Evolutionary conservation across 2,329 filamentous ascomycete genomes (phyloP).

Genomic region (Venturia nashicola): DNA sequence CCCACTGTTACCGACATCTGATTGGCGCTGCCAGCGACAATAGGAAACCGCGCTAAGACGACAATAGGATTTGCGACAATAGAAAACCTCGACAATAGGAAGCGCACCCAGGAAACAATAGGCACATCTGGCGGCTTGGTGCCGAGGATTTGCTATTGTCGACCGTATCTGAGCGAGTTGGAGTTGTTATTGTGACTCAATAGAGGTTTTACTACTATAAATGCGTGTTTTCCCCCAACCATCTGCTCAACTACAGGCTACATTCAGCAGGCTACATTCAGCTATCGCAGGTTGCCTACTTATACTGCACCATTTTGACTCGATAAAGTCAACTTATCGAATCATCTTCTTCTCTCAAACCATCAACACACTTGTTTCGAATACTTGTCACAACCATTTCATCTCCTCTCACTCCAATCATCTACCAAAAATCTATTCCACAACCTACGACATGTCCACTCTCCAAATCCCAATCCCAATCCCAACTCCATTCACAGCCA

Average conservation of each 20-base stretch:
- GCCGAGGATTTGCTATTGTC: not conserved
- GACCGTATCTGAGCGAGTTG: not conserved
- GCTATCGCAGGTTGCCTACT: no score
- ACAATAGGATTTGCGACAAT: slow-evolving; percentile 1
- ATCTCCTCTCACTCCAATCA: not conserved
- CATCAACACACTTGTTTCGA: not conserved
- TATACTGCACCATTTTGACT: no score
- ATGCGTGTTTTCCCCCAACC: not conserved
- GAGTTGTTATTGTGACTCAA: not conserved
- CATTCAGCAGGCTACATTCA: not conserved
- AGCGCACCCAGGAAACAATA: not conserved
- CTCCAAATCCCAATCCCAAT: not conserved
- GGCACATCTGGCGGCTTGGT: not conserved
- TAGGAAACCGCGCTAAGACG: not conserved
- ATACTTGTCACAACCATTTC: not conserved
- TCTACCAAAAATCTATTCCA: not conserved
- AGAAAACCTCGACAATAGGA: not conserved
- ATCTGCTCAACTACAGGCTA: no score
- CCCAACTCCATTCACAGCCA: not conserved
- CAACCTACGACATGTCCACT: not conserved
- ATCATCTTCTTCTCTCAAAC: not conserved
- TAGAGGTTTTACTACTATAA: not conserved
- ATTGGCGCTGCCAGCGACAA: not conserved
- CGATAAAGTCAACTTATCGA: no score
- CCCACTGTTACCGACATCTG: not conserved